Conservation (phyloP, 2,329 filamentous ascomycete genomes). For the Pyrenochaeta sp. region DNA sequence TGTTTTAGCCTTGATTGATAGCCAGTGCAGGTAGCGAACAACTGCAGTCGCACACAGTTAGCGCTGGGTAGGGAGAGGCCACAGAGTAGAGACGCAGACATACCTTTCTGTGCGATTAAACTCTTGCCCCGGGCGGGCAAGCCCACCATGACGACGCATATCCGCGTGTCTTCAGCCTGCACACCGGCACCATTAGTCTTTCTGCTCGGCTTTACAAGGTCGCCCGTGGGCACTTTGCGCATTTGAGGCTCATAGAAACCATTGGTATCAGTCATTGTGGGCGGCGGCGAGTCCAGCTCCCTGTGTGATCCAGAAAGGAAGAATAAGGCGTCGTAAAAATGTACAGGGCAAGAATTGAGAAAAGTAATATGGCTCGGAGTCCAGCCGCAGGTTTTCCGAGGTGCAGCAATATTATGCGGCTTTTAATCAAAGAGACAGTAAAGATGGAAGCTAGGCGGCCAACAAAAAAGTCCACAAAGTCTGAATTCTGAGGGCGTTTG, state of each 20-base stretch:
- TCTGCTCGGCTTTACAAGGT: slow-evolving; percentile 54
- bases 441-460: slow-evolving; percentile 25
- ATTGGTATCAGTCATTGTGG: slow-evolving; percentile 45
- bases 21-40: slow-evolving; percentile 89
- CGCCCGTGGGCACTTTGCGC: slow-evolving; percentile 52
- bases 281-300: slow-evolving; percentile 38
- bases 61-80: not conserved
- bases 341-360: slow-evolving; percentile 20
- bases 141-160: slow-evolving; percentile 99
- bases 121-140: slow-evolving; percentile 96
- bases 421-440: slow-evolving; percentile 18
- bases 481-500: slow-evolving; percentile 12
- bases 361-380: slow-evolving; percentile 37
- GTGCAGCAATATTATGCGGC: slow-evolving; percentile 30
- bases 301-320: slow-evolving; percentile 19
- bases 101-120: slow-evolving; percentile 96
- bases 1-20: slow-evolving; percentile 89
- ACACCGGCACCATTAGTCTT: slow-evolving; percentile 71
- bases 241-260: slow-evolving; percentile 50
- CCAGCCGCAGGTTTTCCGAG: slow-evolving; percentile 42
- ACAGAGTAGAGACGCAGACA: slow-evolving; percentile 27
- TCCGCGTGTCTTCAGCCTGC: slow-evolving; percentile 93
- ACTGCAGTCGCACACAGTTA: slow-evolving; percentile 38
- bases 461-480: slow-evolving; percentile 16
- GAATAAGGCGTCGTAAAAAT: slow-evolving; percentile 21